These are phyloP conservation scores for Fusarium austroafricanum DNA, from an alignment of 2,329 filamentous ascomycete species.

Conservation along the genomic window DNA sequence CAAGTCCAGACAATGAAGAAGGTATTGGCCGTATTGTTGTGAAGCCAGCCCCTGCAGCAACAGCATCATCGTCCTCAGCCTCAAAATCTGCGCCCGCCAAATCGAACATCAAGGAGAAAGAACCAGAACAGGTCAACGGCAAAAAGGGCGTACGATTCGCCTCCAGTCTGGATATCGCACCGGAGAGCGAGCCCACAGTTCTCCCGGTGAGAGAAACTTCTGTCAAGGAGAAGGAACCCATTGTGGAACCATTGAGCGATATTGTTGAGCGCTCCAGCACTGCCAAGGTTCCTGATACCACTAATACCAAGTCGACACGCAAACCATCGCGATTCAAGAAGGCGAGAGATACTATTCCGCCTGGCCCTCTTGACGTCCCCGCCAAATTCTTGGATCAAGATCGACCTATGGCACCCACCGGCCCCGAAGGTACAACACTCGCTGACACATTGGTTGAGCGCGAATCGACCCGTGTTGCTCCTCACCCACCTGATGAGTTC, in stretches of 20 bases:
- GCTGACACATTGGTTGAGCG: slow-evolving; percentile 71
- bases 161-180: slow-evolving; percentile 76
- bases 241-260: slow-evolving; percentile 64
- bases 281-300: slow-evolving; percentile 45
- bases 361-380: slow-evolving; percentile 60
- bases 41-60: slow-evolving; percentile 43
- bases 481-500: slow-evolving; percentile 69
- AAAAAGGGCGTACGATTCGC: slow-evolving; percentile 88
- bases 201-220: slow-evolving; percentile 25
- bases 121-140: slow-evolving; percentile 33
- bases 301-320: slow-evolving; percentile 50
- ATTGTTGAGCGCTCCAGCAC: slow-evolving; percentile 60
- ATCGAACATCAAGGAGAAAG: slow-evolving; percentile 51
- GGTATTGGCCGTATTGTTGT: slow-evolving; percentile 69
- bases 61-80: slow-evolving; percentile 25
- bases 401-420: slow-evolving; percentile 56
- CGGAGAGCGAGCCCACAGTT: slow-evolving; percentile 45
- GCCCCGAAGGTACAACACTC: slow-evolving; percentile 66
- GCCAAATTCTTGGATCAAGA: slow-evolving; percentile 54
- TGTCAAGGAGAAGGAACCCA: slow-evolving; percentile 44
- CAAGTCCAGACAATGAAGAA: slow-evolving; percentile 55
- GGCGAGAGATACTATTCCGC: slow-evolving; percentile 50
- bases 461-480: slow-evolving; percentile 48
- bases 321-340: slow-evolving; percentile 67
- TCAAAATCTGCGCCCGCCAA: slow-evolving; percentile 46